Conservation (phyloP, 225 moss, liverwort and hornwort species). For the Anthoceros angustus region DNA sequence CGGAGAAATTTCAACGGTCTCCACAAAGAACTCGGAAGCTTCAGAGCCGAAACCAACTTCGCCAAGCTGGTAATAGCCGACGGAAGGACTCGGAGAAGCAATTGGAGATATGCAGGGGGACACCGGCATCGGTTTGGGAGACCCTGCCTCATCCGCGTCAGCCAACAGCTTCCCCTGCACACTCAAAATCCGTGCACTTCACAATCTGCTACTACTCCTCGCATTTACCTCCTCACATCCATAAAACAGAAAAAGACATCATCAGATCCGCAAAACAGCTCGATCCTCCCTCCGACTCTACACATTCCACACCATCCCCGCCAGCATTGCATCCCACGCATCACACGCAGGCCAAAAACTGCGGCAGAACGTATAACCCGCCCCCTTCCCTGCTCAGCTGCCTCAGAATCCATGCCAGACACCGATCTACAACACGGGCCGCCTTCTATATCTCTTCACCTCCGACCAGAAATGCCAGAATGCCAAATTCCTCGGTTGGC, state of each 20-base stretch:
- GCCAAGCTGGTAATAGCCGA: no score
- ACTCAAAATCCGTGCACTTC: background rate
- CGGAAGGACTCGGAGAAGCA: no score
- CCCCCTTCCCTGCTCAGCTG: no score
- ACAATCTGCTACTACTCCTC: no score
- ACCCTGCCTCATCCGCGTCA: background rate
- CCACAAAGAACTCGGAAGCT: background rate
- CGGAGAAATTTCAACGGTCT: background rate
- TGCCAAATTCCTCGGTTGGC: no score
- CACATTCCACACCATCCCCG: background rate
- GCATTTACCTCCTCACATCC: no score
- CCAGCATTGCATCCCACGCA: background rate
- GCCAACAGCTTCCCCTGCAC: background rate
- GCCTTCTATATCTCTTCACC: no score
- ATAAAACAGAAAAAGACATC: background rate
- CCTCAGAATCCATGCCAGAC: no score
- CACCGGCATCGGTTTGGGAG: constrained; percentile 1
- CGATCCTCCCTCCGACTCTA: background rate
- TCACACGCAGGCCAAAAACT: background rate
- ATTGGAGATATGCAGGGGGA: background rate
- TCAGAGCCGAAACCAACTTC: background rate
- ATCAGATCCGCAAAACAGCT: background rate
- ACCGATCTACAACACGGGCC: no score
- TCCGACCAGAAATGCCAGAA: no score
- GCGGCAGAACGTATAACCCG: no score